Evolutionary conservation across 441 rosid genomes (phyloP).

Genomic region (Syzygium malaccense): DNA sequence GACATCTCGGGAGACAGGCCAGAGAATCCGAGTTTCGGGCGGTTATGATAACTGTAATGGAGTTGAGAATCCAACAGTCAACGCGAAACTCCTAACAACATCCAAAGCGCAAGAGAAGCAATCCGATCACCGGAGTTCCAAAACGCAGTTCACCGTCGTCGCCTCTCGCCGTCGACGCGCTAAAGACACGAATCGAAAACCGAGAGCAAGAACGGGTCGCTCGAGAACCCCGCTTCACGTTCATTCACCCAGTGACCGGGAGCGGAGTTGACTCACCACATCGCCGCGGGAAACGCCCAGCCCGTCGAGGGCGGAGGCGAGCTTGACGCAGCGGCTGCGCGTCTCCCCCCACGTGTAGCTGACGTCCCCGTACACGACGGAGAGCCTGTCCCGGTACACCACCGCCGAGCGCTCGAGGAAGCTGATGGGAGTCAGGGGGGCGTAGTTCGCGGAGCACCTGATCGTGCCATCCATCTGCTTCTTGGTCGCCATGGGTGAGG

Average conservation of each 20-base stretch:
- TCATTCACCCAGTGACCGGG: background rate
- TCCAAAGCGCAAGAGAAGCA: background rate
- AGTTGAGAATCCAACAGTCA: background rate
- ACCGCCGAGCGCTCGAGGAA: conserved; percentile 73
- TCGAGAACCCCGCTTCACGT: background rate
- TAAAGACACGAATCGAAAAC: background rate
- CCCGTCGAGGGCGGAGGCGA: conserved; percentile 63
- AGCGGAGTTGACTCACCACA: conserved; percentile 33
- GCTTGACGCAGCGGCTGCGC: conserved; percentile 52
- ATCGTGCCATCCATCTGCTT: conserved; percentile 32
- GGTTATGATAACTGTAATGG: background rate
- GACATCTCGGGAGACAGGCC: background rate
- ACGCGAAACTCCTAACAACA: background rate
- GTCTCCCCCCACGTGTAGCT: conserved; percentile 68
- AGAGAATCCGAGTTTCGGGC: background rate
- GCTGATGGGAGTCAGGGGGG: conserved; percentile 60
- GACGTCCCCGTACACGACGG: conserved; percentile 54
- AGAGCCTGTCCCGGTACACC: conserved; percentile 45
- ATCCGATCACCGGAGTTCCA: background rate
- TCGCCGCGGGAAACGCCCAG: conserved; percentile 56
- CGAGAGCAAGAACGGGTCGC: background rate
- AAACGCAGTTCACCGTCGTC: background rate
- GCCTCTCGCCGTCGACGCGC: background rate
- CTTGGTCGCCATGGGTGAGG: background rate
- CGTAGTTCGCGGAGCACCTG: conserved; percentile 52